These are phyloP conservation scores for Thelonectria rubi DNA, from an alignment of 2,329 filamentous ascomycete genomes.

Conservation along the genomic window DNA sequence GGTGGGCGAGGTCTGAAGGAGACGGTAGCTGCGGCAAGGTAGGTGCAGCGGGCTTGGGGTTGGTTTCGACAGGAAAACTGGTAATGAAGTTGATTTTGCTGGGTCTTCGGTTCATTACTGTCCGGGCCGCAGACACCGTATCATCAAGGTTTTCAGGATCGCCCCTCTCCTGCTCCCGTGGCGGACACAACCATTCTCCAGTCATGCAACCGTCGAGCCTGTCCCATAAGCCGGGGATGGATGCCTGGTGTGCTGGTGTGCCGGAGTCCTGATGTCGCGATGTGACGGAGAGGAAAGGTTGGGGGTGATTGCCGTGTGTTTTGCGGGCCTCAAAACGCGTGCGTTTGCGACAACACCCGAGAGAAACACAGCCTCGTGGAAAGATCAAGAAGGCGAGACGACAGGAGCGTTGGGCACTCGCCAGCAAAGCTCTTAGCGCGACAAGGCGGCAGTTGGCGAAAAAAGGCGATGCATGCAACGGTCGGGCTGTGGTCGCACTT, in stretches of 20 bases:
- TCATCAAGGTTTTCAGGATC: conserved; percentile 41
- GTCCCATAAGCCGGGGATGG: conserved; percentile 7
- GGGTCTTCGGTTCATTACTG: conserved; percentile 22
- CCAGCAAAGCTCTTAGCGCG: conserved; percentile 12
- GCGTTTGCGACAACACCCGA: conserved; percentile 18
- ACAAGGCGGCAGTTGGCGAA: conserved; percentile 7
- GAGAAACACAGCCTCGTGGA: background rate
- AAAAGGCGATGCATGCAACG: conserved; percentile 23
- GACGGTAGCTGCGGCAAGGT: background rate
- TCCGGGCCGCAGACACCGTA: conserved; percentile 21
- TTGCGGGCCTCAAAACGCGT: conserved; percentile 18
- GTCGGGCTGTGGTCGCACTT: conserved; percentile 30
- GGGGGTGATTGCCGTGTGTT: background rate
- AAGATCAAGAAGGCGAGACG: background rate
- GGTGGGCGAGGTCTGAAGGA: background rate
- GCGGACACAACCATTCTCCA: conserved; percentile 40
- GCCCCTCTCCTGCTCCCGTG: conserved; percentile 37
- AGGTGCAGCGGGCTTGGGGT: conserved; percentile 1
- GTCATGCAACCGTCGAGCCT: conserved; percentile 13
- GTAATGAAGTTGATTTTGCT: conserved; percentile 30
- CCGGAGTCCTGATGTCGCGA: background rate
- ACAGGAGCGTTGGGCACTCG: conserved; percentile 17
- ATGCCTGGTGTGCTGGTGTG: background rate
- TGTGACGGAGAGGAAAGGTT: conserved; percentile 6
- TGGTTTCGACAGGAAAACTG: conserved; percentile 31